These are phyloP conservation scores for Torulaspora franciscae DNA, from an alignment of 805 yeast genomes.

Conservation along the genomic window DNA sequence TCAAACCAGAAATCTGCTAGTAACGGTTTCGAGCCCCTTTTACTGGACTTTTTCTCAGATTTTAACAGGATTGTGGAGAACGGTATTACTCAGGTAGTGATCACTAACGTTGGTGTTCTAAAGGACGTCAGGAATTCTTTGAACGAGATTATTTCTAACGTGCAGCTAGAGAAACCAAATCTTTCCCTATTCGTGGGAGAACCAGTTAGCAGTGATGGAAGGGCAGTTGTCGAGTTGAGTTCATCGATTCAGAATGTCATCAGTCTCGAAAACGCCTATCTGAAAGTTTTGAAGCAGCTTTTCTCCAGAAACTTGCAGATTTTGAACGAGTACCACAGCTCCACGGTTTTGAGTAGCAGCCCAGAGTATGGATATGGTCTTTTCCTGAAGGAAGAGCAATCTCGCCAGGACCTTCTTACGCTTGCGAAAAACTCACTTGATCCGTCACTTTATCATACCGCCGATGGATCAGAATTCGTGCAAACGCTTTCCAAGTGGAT, in stretches of 20 bases:
- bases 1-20: slow-evolving; percentile 31
- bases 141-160: slow-evolving; percentile 47
- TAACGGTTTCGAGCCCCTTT: slow-evolving; percentile 59
- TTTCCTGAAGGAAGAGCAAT: slow-evolving; percentile 54
- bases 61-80: slow-evolving; percentile 43
- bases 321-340: slow-evolving; percentile 52
- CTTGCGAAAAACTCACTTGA: slow-evolving; percentile 46
- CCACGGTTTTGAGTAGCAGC: slow-evolving; percentile 44
- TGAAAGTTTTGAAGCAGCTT: slow-evolving; percentile 67
- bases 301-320: slow-evolving; percentile 50
- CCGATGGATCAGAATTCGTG: slow-evolving; percentile 45
- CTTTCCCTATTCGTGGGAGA: slow-evolving; percentile 61
- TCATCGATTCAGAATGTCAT: slow-evolving; percentile 41
- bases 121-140: slow-evolving; percentile 37
- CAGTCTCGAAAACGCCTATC: slow-evolving; percentile 67
- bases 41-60: slow-evolving; percentile 69
- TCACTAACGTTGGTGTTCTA: slow-evolving; percentile 43
- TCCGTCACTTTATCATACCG: slow-evolving; percentile 40
- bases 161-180: slow-evolving; percentile 49
- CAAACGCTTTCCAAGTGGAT: slow-evolving; percentile 68
- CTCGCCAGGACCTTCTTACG: slow-evolving; percentile 42
- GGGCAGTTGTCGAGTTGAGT: slow-evolving; percentile 10
- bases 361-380: slow-evolving; percentile 90
- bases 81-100: slow-evolving; percentile 48
- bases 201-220: slow-evolving; percentile 5